Base-by-base conservation (phyloP, 2,329 filamentous ascomycete species). In the Trichoderma semiorbis region DNA sequence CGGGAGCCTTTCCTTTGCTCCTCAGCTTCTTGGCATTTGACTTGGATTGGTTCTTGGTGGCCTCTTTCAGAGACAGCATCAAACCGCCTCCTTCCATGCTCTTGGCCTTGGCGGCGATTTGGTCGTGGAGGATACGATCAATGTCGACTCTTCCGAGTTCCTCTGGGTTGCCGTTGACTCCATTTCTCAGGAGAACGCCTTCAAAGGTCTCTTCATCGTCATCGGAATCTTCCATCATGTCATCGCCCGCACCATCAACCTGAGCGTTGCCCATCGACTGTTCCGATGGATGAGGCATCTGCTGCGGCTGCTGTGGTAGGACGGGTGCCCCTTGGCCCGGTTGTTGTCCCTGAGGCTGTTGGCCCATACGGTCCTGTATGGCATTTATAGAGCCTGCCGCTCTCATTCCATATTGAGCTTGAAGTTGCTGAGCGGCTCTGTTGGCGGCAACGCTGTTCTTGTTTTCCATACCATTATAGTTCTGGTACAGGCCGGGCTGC, bases 11-110 rank as follows among this genome's bases (percentile, higher is more conserved):
- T 16, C 76, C 75, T 69, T 79, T 79, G 32, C 73, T 70, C 61
- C 77, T 75, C 28, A 73, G 64, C 14, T 63, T 69, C 26, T 39
- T 60, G 53, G 30, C 74, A 72, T 32, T 74, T 75, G 58, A 66
- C 74, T 55, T 70, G 12, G 74, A 50, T 16, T 74, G 71, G 61
- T 78, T 74, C 75, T 83, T 84, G 7, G 81, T 81, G 14, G 87
- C 86, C 74, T 90, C 85, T 75, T 87, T 85, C 12, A 94, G 84
- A 2, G 93, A 91, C 21, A 94, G 80, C 91, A 95, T 93, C 72
- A 95, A 83, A 8, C 93, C 90, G 58, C 90, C 93, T 63, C 90
- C 93, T 78, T 95, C 91, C 84, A 94, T 91, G 74, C 85, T 84
- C 79, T 88, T 89, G 10, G 90, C 90, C 75, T 87, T 86, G 60